Evolutionary conservation across 2,329 filamentous ascomycete species (phyloP).

Genomic region (Clonostachys chloroleuca): DNA sequence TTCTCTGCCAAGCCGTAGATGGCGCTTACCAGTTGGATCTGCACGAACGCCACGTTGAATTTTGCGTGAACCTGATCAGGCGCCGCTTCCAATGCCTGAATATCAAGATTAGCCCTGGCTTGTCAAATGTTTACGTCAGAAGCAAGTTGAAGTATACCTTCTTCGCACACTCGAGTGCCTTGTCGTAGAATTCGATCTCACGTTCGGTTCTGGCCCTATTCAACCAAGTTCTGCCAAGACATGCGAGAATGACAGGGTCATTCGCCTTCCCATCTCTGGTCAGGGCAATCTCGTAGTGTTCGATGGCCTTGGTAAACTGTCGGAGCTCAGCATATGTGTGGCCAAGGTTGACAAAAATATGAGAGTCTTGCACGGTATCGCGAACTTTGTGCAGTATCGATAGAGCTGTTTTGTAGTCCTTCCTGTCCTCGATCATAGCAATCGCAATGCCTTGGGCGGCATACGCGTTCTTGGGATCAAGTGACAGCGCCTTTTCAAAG

Average conservation of each 20-base stretch:
- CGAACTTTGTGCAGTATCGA: slow-evolving; percentile 86
- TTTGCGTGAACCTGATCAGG: slow-evolving; percentile 87
- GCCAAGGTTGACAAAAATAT: slow-evolving; percentile 87
- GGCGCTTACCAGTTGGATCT: slow-evolving; percentile 85
- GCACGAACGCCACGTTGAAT: slow-evolving; percentile 97
- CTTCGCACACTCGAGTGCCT: slow-evolving; percentile 56
- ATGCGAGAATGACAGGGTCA: slow-evolving; percentile 77
- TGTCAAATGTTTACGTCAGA: neutral
- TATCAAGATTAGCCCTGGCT: neutral
- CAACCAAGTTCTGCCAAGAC: slow-evolving; percentile 83
- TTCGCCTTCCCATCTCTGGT: slow-evolving; percentile 69
- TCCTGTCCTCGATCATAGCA: slow-evolving; percentile 89
- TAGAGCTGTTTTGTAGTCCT: slow-evolving; percentile 77
- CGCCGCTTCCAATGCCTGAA: slow-evolving; percentile 67
- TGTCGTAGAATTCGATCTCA: slow-evolving; percentile 52
- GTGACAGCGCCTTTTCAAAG: slow-evolving; percentile 91
- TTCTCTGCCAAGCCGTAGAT: slow-evolving; percentile 72
- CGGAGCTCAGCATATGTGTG: slow-evolving; percentile 88
- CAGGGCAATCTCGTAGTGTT: slow-evolving; percentile 86
- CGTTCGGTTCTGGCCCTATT: slow-evolving; percentile 66
- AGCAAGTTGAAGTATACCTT: slow-evolving; percentile 41
- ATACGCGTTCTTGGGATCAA: slow-evolving; percentile 95
- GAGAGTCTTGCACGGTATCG: slow-evolving; percentile 84
- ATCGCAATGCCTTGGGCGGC: slow-evolving; percentile 96
- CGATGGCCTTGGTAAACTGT: slow-evolving; percentile 87